Base-by-base conservation (phyloP, 768 basidiomycete species). In the Pholiota molesta region DNA sequence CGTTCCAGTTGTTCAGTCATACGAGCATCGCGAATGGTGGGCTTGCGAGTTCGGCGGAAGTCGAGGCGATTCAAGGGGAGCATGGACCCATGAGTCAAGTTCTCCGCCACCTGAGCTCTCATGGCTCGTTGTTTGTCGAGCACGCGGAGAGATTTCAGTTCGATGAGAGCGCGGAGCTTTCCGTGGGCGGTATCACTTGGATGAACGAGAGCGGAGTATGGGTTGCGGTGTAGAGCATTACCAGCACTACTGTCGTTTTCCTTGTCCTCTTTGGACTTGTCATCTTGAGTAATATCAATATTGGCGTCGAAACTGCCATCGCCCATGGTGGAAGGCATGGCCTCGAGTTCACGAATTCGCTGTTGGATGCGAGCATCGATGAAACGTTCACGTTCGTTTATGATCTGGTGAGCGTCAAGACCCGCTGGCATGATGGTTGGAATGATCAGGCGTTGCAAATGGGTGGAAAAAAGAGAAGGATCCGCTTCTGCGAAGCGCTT, bases 371-470 rank as follows among this genome's bases (percentile, higher is more conserved):
- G 87, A 4, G 92, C 90, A 69, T 97, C 93, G 59, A 99, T 87
- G 74, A 87, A 96, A 10, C 93, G 85, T 66, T 97, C 94, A 6
- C 97, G 87, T 75, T 99, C 97, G 65, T 93, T 90, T 69, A 95
- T 82, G 62, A 98, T 83, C 65, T 94, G 86, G 67, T 96, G 90
- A 3, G 96, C 92, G 73, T 99, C 97, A 31, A 99, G 86, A 16
- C 97, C 97, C 10, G 83, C 77, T 0, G 97, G 97, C 86, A 94
- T 92, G 63, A 98, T 78, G 7, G 91, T 91, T 0, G 97, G 97
- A 19, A 99, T 82, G 45, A 98, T 78, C 23, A 94, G 83, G 3
- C 91, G 84, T 69, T 94, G 92, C 29, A 93, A 80, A 35, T 89
- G 88, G 29, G 89, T 90, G 0, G 88, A 86, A 66, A 86, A 88